A percentile compares a stretch with the other conserved stretches of the same genome.
These are phyloP conservation scores for Phytopythium delawarense DNA, from an alignment of 352 stramenopile species.

Conservation along the genomic window DNA sequence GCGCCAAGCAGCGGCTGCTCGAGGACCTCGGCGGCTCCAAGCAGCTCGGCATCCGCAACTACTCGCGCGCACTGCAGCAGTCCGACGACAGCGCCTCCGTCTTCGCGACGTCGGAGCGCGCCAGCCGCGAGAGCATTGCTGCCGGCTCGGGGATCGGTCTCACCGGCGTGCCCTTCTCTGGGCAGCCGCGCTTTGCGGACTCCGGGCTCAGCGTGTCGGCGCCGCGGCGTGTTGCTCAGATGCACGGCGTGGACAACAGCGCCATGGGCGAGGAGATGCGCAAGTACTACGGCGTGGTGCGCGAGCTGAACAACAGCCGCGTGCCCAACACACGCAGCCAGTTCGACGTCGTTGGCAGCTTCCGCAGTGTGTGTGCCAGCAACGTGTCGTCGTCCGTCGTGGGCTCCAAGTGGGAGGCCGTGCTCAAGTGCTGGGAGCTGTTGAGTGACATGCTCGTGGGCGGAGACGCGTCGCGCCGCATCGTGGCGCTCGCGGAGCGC, in stretches of 20 bases:
- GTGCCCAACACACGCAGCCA: conserved; percentile 67
- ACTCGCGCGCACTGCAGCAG: conserved; percentile 50
- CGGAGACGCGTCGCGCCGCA: conserved; percentile 37
- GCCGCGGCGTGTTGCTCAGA: conserved; percentile 60
- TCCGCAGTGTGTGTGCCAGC: conserved; percentile 43
- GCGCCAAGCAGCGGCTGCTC: conserved; percentile 67
- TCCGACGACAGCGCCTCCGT: conserved; percentile 35
- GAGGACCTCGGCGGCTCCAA: conserved; percentile 66
- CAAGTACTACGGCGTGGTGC: conserved; percentile 65
- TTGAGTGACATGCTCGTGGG: conserved; percentile 58
- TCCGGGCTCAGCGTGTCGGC: conserved; percentile 19
- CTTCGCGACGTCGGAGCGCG: conserved; percentile 34
- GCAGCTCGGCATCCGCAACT: conserved; percentile 65
- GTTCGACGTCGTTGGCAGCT: conserved; percentile 57
- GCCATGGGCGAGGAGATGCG: conserved; percentile 85
- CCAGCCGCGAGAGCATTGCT: conserved; percentile 27
- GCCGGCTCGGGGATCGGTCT: conserved; percentile 38
- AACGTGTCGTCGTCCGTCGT: conserved; percentile 56
- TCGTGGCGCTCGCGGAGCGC: conserved; percentile 44
- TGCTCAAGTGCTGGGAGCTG: conserved; percentile 82
- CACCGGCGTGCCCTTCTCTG: conserved; percentile 37
- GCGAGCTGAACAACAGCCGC: conserved; percentile 65
- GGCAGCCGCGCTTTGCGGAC: conserved; percentile 48
- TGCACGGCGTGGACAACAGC: conserved; percentile 40
- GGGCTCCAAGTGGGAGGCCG: conserved; percentile 68